Evolutionary conservation across 805 yeast species (phyloP).

Genomic region (Pichia heedii): DNA sequence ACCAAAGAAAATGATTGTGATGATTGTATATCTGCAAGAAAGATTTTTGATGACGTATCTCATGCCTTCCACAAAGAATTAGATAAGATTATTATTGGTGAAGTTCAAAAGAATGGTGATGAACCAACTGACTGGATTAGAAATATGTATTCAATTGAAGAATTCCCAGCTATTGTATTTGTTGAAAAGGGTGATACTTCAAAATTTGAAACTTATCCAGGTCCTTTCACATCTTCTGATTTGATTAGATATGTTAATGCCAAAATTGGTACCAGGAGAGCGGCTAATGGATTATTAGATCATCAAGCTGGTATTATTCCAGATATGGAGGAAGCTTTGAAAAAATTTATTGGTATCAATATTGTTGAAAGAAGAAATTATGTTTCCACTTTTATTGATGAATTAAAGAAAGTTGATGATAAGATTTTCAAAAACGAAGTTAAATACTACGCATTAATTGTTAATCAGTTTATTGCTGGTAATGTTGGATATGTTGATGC

Average conservation of each 20-base stretch:
- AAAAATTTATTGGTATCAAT: conserved; percentile 24
- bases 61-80: conserved; percentile 34
- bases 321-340: conserved; percentile 24
- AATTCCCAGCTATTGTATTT: conserved; percentile 48
- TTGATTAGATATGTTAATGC: conserved; percentile 43
- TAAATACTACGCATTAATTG: conserved; percentile 39
- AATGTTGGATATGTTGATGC: conserved; percentile 33
- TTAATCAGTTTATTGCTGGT: conserved; percentile 35
- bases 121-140: conserved; percentile 36
- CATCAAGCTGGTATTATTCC: conserved; percentile 33
- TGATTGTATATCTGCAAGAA: conserved; percentile 45
- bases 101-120: conserved; percentile 38
- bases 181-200: conserved; percentile 33
- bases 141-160: conserved; percentile 32
- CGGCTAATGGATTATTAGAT: conserved; percentile 32
- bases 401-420: conserved; percentile 27
- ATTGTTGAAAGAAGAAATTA: conserved; percentile 18
- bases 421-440: conserved; percentile 18
- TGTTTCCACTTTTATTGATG: conserved; percentile 29
- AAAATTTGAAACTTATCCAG: conserved; percentile 28
- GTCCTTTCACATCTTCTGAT: conserved; percentile 36
- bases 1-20: conserved; percentile 35
- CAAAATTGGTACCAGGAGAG: conserved; percentile 32
- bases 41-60: conserved; percentile 43
- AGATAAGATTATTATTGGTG: conserved; percentile 33